A percentile compares a stretch with the other conserved stretches of the same genome.
Evolutionary conservation across 371 early-diverging fungal species (phyloP).

Genomic region (Circinella minor): DNA sequence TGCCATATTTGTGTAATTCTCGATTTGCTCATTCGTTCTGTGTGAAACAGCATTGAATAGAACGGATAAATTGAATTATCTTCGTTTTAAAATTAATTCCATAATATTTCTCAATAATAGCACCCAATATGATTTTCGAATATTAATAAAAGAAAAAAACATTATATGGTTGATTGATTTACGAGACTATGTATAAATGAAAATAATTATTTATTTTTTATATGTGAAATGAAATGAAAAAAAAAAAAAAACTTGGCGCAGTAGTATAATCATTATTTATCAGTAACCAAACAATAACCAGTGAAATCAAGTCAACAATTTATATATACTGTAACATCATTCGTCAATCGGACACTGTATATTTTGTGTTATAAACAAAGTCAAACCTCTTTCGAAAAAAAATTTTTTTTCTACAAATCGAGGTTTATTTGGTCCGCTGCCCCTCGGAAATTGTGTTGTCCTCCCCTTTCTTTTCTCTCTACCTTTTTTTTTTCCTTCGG

Average conservation of each 20-base stretch:
- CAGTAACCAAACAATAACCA: neutral
- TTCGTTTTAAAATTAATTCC: no score
- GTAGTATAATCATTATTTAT: no score
- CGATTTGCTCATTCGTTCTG: neutral
- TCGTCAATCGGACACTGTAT: conserved; percentile 1
- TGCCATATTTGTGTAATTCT: neutral
- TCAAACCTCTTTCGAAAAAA: neutral
- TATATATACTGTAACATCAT: neutral
- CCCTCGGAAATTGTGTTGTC: conserved; percentile 3
- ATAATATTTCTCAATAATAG: no score
- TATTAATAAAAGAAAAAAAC: no score
- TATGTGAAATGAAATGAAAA: no score
- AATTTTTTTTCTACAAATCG: conserved; percentile 1
- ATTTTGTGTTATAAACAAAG: neutral
- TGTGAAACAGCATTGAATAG: neutral
- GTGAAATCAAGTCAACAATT: conserved; percentile 3
- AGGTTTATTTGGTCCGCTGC: conserved; percentile 9
- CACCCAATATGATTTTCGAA: no score
- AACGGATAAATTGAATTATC: neutral
- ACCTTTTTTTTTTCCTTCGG: neutral
- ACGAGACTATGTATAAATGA: no score
- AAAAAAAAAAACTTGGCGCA: no score
- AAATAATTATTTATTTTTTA: no score
- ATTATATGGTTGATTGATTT: no score
- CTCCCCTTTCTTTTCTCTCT: conserved; percentile 12